Conservation (phyloP, 2,329 filamentous ascomycete species). For the Xylaria sp. region DNA sequence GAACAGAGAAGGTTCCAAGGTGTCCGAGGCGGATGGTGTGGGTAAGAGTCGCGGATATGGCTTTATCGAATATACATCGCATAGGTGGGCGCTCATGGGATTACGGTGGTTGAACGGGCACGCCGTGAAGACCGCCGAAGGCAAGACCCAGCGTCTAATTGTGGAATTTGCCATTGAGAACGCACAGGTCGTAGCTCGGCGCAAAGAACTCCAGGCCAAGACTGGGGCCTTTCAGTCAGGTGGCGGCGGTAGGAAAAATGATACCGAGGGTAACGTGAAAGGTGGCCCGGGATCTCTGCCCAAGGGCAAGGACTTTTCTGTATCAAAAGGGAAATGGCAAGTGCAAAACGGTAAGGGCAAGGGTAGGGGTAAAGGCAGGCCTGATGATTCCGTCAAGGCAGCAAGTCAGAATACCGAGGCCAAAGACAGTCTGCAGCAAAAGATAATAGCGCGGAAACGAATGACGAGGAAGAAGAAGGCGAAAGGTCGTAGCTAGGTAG, state of each 20-base stretch:
- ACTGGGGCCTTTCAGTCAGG: conserved; percentile 30
- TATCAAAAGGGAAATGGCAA: conserved; percentile 47
- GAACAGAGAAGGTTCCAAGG: conserved; percentile 84
- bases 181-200: conserved; percentile 88
- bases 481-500: conserved; percentile 49
- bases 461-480: conserved; percentile 78
- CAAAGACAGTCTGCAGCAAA: conserved; percentile 66
- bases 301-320: conserved; percentile 50
- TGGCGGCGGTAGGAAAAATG: conserved; percentile 23
- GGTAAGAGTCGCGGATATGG: conserved; percentile 93
- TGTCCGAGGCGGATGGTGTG: conserved; percentile 78
- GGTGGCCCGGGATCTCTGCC: conserved; percentile 17
- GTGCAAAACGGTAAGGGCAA: conserved; percentile 27
- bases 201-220: conserved; percentile 66
- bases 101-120: conserved; percentile 92
- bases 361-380: conserved; percentile 31
- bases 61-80: conserved; percentile 95
- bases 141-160: conserved; percentile 88
- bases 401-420: conserved; percentile 44
- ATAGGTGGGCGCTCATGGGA: conserved; percentile 94
- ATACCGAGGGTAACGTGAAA: conserved; percentile 26
- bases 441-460: conserved; percentile 87
- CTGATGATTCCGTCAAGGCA: conserved; percentile 39
- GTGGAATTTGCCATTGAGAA: conserved; percentile 99
- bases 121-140: conserved; percentile 67